A percentile compares a stretch with the other conserved stretches of the same genome.
phyloP scores from a whole-genome alignment of 352 stramenopile species.

The Thraustotheca clavata region DNA sequence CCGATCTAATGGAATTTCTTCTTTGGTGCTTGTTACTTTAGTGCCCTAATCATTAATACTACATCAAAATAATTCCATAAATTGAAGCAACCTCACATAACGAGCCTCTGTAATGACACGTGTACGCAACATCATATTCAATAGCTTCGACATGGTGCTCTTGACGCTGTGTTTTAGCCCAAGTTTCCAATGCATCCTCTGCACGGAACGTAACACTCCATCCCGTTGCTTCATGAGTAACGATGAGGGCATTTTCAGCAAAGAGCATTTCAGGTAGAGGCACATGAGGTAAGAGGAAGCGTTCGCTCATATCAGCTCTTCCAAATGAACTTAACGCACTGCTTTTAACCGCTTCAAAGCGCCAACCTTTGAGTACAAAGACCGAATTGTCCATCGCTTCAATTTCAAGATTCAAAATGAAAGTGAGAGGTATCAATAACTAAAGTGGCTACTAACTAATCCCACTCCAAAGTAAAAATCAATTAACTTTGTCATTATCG shows the following conservation, averaged over 20 bases:
- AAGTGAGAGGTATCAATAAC: not conserved
- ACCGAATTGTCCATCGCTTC: too few relatives aligned
- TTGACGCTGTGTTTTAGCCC: slow-evolving; percentile 26
- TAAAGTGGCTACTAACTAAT: slow-evolving; percentile 31
- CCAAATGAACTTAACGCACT: slow-evolving; percentile 37
- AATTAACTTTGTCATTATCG: too few relatives aligned
- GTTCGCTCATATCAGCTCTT: slow-evolving; percentile 26
- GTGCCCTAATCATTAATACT: slow-evolving; percentile 31
- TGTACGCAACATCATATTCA: slow-evolving; percentile 54
- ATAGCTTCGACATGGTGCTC: slow-evolving; percentile 22
- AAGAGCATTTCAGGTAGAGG: slow-evolving; percentile 56
- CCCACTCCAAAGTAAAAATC: slow-evolving; percentile 30
- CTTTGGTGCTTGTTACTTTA: slow-evolving; percentile 21
- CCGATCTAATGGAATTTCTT: slow-evolving; percentile 19
- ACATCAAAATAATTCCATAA: slow-evolving; percentile 22
- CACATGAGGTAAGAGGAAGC: slow-evolving; percentile 31
- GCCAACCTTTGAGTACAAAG: slow-evolving; percentile 27
- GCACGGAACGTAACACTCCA: slow-evolving; percentile 38
- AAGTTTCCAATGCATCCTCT: slow-evolving; percentile 33
- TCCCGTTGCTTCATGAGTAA: slow-evolving; percentile 26
- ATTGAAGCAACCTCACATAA: not conserved
- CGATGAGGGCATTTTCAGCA: slow-evolving; percentile 28
- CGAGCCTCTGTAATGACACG: slow-evolving; percentile 23
- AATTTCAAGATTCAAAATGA: not conserved
- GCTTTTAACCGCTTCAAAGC: slow-evolving; percentile 30